Conservation (phyloP, 306 rosid species). For the Cicer pinnatifidum region DNA sequence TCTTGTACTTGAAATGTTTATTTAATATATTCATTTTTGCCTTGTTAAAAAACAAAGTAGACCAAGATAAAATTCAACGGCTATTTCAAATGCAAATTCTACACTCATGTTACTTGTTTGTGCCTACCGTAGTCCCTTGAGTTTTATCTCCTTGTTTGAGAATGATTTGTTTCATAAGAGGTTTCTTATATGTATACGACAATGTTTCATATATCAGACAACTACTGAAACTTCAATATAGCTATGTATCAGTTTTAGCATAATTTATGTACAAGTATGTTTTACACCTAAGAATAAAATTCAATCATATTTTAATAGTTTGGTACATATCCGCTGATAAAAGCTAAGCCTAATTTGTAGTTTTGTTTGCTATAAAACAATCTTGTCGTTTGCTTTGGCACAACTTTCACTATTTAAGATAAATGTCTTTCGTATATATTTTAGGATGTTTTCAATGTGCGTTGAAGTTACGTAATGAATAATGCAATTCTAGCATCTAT, state of each 20-base stretch:
- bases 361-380: conserved; percentile 9
- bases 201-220: background rate
- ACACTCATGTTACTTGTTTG: background rate
- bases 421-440: conserved; percentile 4
- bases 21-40: too few relatives aligned
- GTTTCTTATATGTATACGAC: background rate
- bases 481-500: conserved; percentile 9
- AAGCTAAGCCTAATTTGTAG: conserved; percentile 15
- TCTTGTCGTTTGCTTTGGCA: conserved; percentile 26
- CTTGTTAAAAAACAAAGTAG: background rate
- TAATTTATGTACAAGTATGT: background rate
- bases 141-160: background rate
- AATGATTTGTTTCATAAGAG: background rate
- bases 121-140: background rate
- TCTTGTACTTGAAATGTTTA: too few relatives aligned
- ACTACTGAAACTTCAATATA: background rate
- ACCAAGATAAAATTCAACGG: background rate
- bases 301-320: background rate
- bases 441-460: background rate
- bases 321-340: background rate
- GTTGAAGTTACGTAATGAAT: background rate
- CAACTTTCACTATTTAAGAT: conserved; percentile 21
- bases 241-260: background rate
- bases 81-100: background rate
- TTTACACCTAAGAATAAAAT: background rate